A percentile compares a stretch with the other conserved stretches of the same genome.
Evolutionary conservation across 1,139 yeast species (phyloP).

Genomic region (Debaryomyces coudertii): DNA sequence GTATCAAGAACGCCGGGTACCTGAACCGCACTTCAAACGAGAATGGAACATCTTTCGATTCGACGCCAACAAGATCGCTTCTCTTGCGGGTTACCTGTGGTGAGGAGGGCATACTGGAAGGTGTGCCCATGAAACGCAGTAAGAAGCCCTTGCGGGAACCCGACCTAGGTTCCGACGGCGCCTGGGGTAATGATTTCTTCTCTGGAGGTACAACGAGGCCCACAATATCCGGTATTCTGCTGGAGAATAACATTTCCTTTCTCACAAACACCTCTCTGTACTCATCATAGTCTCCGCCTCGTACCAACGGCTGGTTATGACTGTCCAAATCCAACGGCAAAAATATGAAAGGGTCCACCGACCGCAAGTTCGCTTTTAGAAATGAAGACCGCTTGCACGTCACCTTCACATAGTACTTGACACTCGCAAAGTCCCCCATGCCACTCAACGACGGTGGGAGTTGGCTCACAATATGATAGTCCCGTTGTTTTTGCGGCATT

Average conservation of each 20-base stretch:
- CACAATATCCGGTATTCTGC: slow-evolving; percentile 48
- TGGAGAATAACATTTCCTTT: slow-evolving; percentile 40
- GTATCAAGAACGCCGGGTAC: slow-evolving; percentile 48
- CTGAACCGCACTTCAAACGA: slow-evolving; percentile 51
- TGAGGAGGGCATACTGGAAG: neutral
- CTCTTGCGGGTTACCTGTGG: neutral
- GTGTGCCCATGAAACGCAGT: slow-evolving; percentile 9
- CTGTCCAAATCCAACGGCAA: slow-evolving; percentile 52
- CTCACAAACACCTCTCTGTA: slow-evolving; percentile 45
- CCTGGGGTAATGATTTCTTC: slow-evolving; percentile 23
- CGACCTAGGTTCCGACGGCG: slow-evolving; percentile 16
- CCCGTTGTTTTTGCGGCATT: slow-evolving; percentile 14
- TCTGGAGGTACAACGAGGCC: slow-evolving; percentile 37
- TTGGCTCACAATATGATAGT: slow-evolving; percentile 45
- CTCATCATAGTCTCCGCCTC: slow-evolving; percentile 29
- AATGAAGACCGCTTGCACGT: slow-evolving; percentile 61
- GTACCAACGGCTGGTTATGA: slow-evolving; percentile 27
- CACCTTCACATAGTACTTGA: slow-evolving; percentile 59
- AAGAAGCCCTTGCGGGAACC: neutral
- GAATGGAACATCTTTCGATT: slow-evolving; percentile 41
- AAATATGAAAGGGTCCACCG: slow-evolving; percentile 54
- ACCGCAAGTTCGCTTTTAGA: slow-evolving; percentile 52
- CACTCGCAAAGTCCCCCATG: slow-evolving; percentile 46
- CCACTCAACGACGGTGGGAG: slow-evolving; percentile 63
- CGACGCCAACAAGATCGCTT: slow-evolving; percentile 1